phyloP scores from a whole-genome alignment of 805 yeast genomes.

The Yamadazyma akitaensis region DNA sequence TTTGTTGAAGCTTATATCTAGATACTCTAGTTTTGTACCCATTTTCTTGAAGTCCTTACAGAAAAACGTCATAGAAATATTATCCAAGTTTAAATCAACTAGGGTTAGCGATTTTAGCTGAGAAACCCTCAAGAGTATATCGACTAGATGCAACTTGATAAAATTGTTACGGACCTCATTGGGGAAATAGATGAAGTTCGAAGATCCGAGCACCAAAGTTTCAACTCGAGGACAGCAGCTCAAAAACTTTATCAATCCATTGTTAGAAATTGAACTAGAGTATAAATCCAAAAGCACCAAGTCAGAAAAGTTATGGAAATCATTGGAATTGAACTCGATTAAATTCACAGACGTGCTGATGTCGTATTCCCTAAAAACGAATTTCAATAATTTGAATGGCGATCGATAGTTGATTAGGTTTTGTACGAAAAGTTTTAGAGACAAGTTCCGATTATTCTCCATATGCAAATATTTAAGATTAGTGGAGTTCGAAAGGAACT shows the following conservation, averaged over 20 bases:
- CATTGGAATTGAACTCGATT: conserved; percentile 22
- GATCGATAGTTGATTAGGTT: conserved; percentile 29
- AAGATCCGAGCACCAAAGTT: conserved; percentile 31
- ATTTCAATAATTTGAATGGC: conserved; percentile 19
- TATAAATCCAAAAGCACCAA: conserved; percentile 36
- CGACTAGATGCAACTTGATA: conserved; percentile 15
- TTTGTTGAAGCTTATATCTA: conserved; percentile 38
- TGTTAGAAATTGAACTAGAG: conserved; percentile 38
- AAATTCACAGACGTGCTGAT: conserved; percentile 21
- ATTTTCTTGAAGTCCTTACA: conserved; percentile 21
- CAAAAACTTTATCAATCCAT: conserved; percentile 38
- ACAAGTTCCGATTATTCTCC: conserved; percentile 32
- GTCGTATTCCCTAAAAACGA: conserved; percentile 30
- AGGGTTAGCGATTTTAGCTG: conserved; percentile 22
- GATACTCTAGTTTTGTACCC: conserved; percentile 15
- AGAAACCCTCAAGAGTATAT: conserved; percentile 20
- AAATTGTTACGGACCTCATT: conserved; percentile 16
- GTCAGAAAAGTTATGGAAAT: conserved; percentile 21
- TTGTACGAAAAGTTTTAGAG: conserved; percentile 25
- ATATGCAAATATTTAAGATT: conserved; percentile 22
- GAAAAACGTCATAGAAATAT: conserved; percentile 28
- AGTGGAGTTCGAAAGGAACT: conserved; percentile 19
- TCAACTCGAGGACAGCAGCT: conserved; percentile 26
- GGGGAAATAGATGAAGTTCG: conserved; percentile 27
- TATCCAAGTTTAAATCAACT: conserved; percentile 37